These are phyloP conservation scores for Colletotrichum coccodes DNA, from an alignment of 2,329 filamentous ascomycete species.

Conservation along the genomic window DNA sequence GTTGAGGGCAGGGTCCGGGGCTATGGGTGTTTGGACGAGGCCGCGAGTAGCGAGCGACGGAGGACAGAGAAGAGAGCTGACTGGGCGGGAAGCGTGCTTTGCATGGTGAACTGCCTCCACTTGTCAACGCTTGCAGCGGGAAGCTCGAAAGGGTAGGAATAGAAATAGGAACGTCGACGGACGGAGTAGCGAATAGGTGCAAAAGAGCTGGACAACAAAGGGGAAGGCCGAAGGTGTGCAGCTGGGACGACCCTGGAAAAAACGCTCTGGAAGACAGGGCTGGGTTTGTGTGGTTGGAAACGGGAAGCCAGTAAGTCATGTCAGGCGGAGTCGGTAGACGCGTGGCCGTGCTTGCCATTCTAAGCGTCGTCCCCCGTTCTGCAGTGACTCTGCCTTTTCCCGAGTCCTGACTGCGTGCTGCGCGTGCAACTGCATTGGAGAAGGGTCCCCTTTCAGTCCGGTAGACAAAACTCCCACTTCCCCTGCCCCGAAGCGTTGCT, in stretches of 20 bases:
- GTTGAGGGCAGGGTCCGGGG: too few species aligned
- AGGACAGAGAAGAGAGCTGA: neutral
- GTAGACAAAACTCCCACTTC: neutral
- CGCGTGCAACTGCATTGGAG: neutral
- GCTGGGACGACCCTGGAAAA: constrained; percentile 17
- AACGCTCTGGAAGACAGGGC: constrained; percentile 3
- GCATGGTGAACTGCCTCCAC: neutral
- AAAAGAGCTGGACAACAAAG: constrained; percentile 4
- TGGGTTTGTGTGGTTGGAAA: neutral
- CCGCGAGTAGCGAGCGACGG: neutral
- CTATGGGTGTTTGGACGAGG: constrained; percentile 12
- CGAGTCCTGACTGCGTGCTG: neutral
- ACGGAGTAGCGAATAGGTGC: constrained; percentile 19
- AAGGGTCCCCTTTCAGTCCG: neutral
- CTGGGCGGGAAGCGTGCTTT: constrained; percentile 3
- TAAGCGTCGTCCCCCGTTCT: neutral
- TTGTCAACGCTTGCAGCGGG: constrained; percentile 9
- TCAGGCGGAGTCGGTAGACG: constrained; percentile 24
- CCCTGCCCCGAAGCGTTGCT: neutral
- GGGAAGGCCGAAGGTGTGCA: constrained; percentile 12
- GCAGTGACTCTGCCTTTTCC: neutral
- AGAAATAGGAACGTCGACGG: constrained; percentile 1
- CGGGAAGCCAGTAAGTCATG: neutral
- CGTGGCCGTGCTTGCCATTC: constrained; percentile 18
- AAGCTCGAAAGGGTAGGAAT: constrained; percentile 1